A percentile compares a stretch with the other conserved stretches of the same genome.
Conservation (phyloP, 2,329 filamentous ascomycete genomes). For the Calonectria crousiana region DNA sequence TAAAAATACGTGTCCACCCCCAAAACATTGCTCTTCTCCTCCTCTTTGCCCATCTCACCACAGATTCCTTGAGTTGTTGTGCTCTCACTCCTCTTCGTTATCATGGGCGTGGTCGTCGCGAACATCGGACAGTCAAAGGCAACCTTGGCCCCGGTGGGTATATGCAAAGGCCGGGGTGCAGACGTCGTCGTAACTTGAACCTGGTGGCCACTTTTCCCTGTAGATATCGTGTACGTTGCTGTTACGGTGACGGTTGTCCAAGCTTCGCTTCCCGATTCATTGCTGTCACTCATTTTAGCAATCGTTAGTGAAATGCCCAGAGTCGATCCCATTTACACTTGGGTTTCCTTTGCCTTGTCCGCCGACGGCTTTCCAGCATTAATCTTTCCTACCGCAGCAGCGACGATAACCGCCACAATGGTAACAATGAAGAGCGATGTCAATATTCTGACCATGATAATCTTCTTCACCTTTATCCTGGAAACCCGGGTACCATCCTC, state of each 20-base stretch:
- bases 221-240: not conserved
- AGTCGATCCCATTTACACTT: not conserved
- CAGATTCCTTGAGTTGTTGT: not conserved
- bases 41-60: not conserved
- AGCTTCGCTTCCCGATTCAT: not conserved
- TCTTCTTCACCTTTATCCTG: conserved; percentile 25
- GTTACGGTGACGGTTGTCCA: conserved; percentile 20
- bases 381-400: conserved; percentile 40
- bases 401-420: conserved; percentile 40
- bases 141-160: conserved; percentile 16
- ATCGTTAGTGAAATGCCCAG: not conserved
- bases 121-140: conserved; percentile 18
- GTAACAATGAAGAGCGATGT: conserved; percentile 40
- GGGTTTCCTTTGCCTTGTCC: not conserved
- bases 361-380: conserved; percentile 6
- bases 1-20: conserved; percentile 9
- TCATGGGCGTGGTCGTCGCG: not conserved
- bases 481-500: not conserved
- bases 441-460: conserved; percentile 34
- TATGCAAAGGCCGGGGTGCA: conserved; percentile 1
- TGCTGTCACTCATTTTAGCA: not conserved
- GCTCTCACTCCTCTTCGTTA: not conserved
- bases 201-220: not conserved
- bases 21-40: not conserved
- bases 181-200: conserved; percentile 18